Percentiles rank a stretch among this genome's conserved stretches.
Conservation (phyloP, 2,329 filamentous ascomycete genomes). For the Hymenoscyphus infarciens region DNA sequence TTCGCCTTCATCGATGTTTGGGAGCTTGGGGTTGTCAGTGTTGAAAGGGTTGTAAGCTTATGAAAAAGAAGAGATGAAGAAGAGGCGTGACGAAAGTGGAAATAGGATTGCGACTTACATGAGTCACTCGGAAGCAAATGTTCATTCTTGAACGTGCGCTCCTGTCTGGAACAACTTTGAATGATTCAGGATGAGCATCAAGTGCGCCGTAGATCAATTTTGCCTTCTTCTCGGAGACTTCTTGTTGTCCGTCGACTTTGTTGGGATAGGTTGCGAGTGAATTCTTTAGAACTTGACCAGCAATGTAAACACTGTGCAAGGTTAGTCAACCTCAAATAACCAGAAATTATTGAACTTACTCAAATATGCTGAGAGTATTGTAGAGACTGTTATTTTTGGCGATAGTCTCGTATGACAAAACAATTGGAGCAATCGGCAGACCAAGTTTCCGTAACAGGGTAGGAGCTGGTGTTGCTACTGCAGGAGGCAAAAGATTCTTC, state of each 20-base stretch:
- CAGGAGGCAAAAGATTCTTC: constrained; percentile 72
- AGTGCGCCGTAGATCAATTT: constrained; percentile 71
- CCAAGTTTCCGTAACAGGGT: constrained; percentile 69
- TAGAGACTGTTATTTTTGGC: constrained; percentile 94
- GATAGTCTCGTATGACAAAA: constrained; percentile 79
- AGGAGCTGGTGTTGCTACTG: constrained; percentile 60
- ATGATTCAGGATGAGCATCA: constrained; percentile 70
- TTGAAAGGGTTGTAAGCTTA: no score
- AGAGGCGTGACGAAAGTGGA: not conserved
- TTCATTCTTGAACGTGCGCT: constrained; percentile 84
- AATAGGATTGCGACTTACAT: constrained; percentile 35
- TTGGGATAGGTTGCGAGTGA: constrained; percentile 62
- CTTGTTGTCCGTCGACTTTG: constrained; percentile 74
- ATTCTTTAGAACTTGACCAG: constrained; percentile 80
- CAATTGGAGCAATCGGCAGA: constrained; percentile 72
- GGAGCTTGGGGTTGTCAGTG: constrained; percentile 28
- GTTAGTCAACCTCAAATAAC: constrained; percentile 13
- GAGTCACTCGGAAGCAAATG: constrained; percentile 77
- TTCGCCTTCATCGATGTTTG: constrained; percentile 66
- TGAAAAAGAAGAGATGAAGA: no score
- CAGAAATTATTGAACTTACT: constrained; percentile 39
- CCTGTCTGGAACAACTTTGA: constrained; percentile 74
- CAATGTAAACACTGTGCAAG: constrained; percentile 70
- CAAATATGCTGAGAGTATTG: constrained; percentile 94
- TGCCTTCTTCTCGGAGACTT: constrained; percentile 71